Conservation (phyloP, 805 yeast genomes). For the Candida boidinii region DNA sequence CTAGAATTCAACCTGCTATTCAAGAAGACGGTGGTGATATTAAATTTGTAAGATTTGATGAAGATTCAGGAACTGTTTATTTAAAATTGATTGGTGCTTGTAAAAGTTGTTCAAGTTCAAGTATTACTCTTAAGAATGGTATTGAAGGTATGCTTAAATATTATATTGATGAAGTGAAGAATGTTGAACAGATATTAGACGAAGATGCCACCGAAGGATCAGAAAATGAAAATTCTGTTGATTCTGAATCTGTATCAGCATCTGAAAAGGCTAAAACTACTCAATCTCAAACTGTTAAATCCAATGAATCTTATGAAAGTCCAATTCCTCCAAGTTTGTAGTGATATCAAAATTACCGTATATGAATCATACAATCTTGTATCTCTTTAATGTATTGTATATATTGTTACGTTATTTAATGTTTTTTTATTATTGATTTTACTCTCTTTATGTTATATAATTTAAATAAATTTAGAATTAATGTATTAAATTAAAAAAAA, state of each 20-base stretch:
- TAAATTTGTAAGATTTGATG: constrained; percentile 78
- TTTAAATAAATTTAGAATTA: too few species aligned
- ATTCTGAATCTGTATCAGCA: constrained; percentile 4
- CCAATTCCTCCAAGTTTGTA: too few species aligned
- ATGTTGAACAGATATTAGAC: constrained; percentile 81
- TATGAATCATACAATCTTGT: too few species aligned
- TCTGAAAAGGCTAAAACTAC: background rate
- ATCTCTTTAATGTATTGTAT: too few species aligned
- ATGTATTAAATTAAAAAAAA: too few species aligned
- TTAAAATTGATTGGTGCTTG: constrained; percentile 94
- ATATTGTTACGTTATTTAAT: too few species aligned
- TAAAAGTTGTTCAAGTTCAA: constrained; percentile 83
- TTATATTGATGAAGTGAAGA: constrained; percentile 90
- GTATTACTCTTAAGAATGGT: constrained; percentile 89
- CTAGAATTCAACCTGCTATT: constrained; percentile 94
- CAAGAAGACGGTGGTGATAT: constrained; percentile 99
- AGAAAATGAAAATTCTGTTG: constrained; percentile 19
- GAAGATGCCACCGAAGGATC: constrained; percentile 63
- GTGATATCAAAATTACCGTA: too few species aligned
- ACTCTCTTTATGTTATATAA: too few species aligned
- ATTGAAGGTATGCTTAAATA: constrained; percentile 96
- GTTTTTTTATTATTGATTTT: too few species aligned
- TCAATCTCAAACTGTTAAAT: background rate
- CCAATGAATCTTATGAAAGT: constrained; percentile 1
- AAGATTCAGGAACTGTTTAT: constrained; percentile 79